These are phyloP conservation scores for Coemansia sp. DNA, from an alignment of 192 early-diverging fungal species.

Conservation along the genomic window DNA sequence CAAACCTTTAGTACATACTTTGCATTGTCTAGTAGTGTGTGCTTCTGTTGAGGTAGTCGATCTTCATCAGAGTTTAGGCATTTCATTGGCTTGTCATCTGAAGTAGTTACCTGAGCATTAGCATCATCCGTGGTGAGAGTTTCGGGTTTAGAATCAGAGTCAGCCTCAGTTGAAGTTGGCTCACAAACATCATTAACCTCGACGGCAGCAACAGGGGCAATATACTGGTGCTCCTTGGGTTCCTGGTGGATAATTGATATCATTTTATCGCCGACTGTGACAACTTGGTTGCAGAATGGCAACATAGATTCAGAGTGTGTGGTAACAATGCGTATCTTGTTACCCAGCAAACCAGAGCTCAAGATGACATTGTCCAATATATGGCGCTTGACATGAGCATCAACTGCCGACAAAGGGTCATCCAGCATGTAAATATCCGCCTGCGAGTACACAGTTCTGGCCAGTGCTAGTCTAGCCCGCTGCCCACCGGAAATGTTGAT, in stretches of 20 bases:
- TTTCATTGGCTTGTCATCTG: too few species aligned
- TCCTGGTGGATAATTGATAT: background rate
- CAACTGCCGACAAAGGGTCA: background rate
- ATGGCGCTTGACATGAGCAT: constrained; percentile 13
- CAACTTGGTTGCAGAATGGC: constrained; percentile 13
- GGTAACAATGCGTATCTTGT: background rate
- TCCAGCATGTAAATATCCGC: constrained; percentile 19
- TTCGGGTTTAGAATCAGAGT: background rate
- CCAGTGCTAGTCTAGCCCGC: constrained; percentile 14
- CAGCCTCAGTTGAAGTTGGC: background rate
- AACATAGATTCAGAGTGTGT: constrained; percentile 4
- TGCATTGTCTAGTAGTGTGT: background rate
- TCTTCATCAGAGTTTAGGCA: background rate
- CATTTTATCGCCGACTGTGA: background rate
- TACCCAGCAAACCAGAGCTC: constrained; percentile 18
- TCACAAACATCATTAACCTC: background rate
- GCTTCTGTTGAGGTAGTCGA: background rate
- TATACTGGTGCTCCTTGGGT: background rate
- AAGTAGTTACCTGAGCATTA: background rate
- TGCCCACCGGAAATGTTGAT: constrained; percentile 32
- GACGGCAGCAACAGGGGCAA: background rate
- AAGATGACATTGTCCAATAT: constrained; percentile 21
- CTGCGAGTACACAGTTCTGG: constrained; percentile 23
- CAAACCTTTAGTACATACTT: background rate
- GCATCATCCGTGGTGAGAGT: background rate